phyloP scores from a whole-genome alignment of 805 yeast species.

The Starmerella tilneyi region DNA sequence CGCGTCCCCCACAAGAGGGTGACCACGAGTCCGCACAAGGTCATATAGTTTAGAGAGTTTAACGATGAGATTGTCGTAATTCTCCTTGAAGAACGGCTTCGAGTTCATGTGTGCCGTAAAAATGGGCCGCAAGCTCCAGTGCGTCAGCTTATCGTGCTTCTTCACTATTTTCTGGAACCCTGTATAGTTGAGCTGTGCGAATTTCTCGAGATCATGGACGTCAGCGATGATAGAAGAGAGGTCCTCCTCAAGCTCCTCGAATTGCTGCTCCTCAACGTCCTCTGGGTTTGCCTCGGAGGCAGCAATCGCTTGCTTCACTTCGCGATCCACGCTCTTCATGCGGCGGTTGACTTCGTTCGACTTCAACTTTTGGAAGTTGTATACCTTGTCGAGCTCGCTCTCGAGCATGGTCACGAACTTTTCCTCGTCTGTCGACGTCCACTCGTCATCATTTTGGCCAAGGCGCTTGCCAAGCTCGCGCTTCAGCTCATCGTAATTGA shows the following conservation, averaged over 20 bases:
- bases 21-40: constrained; percentile 88
- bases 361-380: constrained; percentile 80
- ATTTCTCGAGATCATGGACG: constrained; percentile 92
- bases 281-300: constrained; percentile 32
- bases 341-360: constrained; percentile 76
- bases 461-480: constrained; percentile 63
- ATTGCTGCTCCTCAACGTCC: constrained; percentile 50
- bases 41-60: constrained; percentile 83
- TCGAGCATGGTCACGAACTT: constrained; percentile 67
- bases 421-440: constrained; percentile 77
- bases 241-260: constrained; percentile 64
- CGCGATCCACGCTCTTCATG: constrained; percentile 67
- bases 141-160: constrained; percentile 88
- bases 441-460: constrained; percentile 41
- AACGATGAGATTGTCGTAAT: constrained; percentile 80
- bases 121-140: constrained; percentile 72
- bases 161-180: constrained; percentile 95
- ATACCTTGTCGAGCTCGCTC: constrained; percentile 82
- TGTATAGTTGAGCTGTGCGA: constrained; percentile 84
- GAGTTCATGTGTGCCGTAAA: constrained; percentile 87
- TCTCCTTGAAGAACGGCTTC: constrained; percentile 92
- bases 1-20: constrained; percentile 89
- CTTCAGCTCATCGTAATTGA: constrained; percentile 84
- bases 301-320: constrained; percentile 54
- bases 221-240: constrained; percentile 85